Conservation (phyloP, 768 basidiomycete genomes). For the Termitomyces titanicus region DNA sequence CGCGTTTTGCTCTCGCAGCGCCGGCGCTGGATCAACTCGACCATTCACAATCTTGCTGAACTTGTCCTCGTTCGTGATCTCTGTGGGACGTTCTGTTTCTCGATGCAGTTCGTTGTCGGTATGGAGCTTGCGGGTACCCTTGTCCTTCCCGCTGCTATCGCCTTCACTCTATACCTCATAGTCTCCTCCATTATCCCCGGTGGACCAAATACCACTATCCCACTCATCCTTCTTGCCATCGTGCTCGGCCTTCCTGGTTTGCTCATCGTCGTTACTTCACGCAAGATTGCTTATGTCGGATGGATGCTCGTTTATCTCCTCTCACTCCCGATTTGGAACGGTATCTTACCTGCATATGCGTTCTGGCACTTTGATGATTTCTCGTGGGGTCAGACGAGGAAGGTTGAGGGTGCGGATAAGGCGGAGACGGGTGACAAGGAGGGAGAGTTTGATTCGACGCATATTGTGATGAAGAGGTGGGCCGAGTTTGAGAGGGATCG, state of each 20-base stretch:
- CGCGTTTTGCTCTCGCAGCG: conserved; percentile 90
- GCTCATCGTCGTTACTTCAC: conserved; percentile 92
- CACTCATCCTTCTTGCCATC: conserved; percentile 88
- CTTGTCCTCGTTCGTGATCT: conserved; percentile 92
- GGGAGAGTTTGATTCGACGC: conserved; percentile 93
- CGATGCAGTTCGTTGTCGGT: conserved; percentile 98
- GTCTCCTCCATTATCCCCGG: conserved; percentile 83
- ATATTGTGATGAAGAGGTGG: conserved; percentile 99
- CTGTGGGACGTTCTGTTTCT: conserved; percentile 99
- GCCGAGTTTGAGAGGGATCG: conserved; percentile 96
- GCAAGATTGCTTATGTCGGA: conserved; percentile 90
- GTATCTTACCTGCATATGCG: conserved; percentile 91
- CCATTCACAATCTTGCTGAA: conserved; percentile 96
- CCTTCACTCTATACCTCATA: conserved; percentile 94
- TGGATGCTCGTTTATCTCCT: conserved; percentile 97
- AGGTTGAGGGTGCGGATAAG: conserved; percentile 69
- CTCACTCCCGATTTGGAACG: conserved; percentile 97
- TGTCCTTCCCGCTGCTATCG: conserved; percentile 94
- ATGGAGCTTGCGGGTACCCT: conserved; percentile 98
- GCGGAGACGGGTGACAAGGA: conserved; percentile 86
- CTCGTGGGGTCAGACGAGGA: conserved; percentile 95
- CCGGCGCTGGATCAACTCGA: conserved; percentile 99
- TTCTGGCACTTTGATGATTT: conserved; percentile 99
- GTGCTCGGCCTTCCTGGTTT: conserved; percentile 95
- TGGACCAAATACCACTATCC: conserved; percentile 76